phyloP scores from a whole-genome alignment of 2,329 filamentous ascomycete genomes.

The Cladosporium sp. region DNA sequence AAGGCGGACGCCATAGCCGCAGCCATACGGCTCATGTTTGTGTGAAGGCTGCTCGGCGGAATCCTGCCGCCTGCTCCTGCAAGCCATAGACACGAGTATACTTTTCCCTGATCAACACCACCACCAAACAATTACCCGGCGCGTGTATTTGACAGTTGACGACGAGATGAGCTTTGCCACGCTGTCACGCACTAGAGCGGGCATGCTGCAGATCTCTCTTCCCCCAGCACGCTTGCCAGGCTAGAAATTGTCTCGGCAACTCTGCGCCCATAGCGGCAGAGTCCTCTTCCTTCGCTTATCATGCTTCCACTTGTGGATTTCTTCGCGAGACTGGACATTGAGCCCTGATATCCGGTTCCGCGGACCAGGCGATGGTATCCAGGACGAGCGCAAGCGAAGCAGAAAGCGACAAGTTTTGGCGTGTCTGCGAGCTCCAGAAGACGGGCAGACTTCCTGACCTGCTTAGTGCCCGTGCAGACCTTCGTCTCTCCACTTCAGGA shows the following conservation, averaged over 20 bases:
- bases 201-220: not conserved
- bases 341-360: not conserved
- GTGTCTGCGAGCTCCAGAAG: not conserved
- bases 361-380: not conserved
- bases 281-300: not conserved
- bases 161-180: not conserved
- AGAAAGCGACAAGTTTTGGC: too few species aligned
- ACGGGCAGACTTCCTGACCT: not conserved
- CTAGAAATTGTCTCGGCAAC: not conserved
- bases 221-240: not conserved
- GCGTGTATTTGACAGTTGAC: not conserved
- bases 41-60: not conserved
- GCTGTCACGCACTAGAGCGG: not conserved
- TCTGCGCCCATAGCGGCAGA: not conserved
- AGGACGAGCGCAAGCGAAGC: too few species aligned
- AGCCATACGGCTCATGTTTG: not conserved
- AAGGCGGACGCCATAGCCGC: not conserved
- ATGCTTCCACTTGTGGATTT: not conserved
- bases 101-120: not conserved
- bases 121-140: not conserved
- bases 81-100: not conserved
- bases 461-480: conserved; percentile 2
- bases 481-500: conserved; percentile 4
- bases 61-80: not conserved
- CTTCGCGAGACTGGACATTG: not conserved